Base-by-base conservation (phyloP, 2,329 filamentous ascomycete species). In the Ceratocystiopsis sp. region DNA sequence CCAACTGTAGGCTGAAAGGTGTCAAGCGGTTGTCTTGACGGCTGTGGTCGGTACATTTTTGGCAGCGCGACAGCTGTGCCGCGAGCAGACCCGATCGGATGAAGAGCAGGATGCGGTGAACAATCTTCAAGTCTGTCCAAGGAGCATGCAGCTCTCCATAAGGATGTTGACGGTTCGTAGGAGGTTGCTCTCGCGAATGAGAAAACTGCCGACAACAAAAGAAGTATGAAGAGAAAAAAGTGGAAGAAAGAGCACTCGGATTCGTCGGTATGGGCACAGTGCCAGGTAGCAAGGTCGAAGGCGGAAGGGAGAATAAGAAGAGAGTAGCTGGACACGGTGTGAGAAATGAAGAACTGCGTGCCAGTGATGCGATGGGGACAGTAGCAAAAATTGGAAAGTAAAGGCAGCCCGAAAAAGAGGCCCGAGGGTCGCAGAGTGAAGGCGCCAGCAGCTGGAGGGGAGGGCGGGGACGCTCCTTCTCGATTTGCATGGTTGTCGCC, bases 31-130 rank as follows among this genome's bases (percentile, higher is more conserved):
- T 76, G 72, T 51, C 71, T 68, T 46, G 78, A 66, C 43, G 71
- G 68, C 55, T 73, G 71, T 50, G 66, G 64, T 46, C 69, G 68
- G 62, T 69, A 66, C 60, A 72, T 73, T 67, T 73, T 78, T 53
- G 53, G 49, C 45, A 51, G 17, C 38, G n/a, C 25, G 25, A 29
- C 25, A 29, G 25, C 9, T 7, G 25, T 29, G 25, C 10, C 25
- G 25, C 25, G 25, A 29, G 10, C 10, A 2, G 25, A 29, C 2
- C 25, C 9, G 25, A 29, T 29, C 4, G 9, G 25, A 29, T 9
- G 25, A 8, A 8, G 10, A 9, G 25, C 25, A 29, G 25, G 25
- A 8, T 10, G 25, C 25, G 5, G 25, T 7, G 6, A 29, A 29
- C 25, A 11, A 29, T 29, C 9, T 29, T 29, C 10, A 29, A 29